Base-by-base conservation (phyloP, 108 stramenopile genomes). In the Cyclotella distinguenda region DNA sequence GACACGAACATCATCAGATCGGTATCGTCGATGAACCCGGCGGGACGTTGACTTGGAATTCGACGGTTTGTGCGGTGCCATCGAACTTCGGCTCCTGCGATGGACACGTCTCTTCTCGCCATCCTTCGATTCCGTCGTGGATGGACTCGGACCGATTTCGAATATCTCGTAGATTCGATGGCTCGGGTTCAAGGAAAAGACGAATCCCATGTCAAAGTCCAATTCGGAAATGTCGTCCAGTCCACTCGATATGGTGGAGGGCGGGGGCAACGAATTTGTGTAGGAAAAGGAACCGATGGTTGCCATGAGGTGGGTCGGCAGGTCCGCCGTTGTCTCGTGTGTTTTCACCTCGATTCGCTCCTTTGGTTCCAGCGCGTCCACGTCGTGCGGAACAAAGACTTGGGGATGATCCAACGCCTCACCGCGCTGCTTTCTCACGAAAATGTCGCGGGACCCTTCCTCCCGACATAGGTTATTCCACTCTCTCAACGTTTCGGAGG, bases 401-500 rank as follows among this genome's bases (percentile, higher is more conserved):
- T n/a, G n/a, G n/a, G n/a, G n/a, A n/a, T n/a, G n/a, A n/a, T n/a
- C n/a, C n/a, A n/a, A n/a, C n/a, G n/a, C n/a, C n/a, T n/a, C n/a
- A n/a, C n/a, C n/a, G n/a, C 45, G 54, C 19, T 67, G 55, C 34
- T 67, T 28, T 33, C 57, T 67, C 4, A 36, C 50, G 36, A 30
- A 25, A 33, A 53, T 42, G 22, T 47, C 61, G 23, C 59, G 33
- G 9, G 25, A 19, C 8, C 32, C 46, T 35, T 59, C 48, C 23
- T 68, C 58, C 27, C 59, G 57, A 12, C 67, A 68, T 4, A 36
- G 43, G 13, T 13, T 56, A 19, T 68, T 50, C 67, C 67, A 68
- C 50, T 59, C 44, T 50, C 44, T 58, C 67, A 68, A 25, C 16
- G 57, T 54, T 38, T 68, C 57, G 9, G 32, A 58, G 30, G 43